Base-by-base conservation (phyloP, 495 filamentous ascomycete genomes). In the Neurospora tetraspora region DNA sequence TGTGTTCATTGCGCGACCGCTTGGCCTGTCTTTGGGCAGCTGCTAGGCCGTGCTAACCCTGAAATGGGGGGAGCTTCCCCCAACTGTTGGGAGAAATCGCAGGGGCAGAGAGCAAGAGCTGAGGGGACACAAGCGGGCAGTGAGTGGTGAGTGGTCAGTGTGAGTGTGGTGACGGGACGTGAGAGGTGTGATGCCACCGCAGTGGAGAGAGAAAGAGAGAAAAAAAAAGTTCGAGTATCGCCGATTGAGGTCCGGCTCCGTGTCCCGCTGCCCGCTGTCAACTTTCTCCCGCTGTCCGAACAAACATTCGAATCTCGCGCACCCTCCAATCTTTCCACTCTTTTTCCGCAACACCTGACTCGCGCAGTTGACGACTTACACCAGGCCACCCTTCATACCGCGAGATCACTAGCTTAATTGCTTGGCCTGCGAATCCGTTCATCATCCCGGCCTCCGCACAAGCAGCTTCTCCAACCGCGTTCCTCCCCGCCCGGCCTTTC, bases 241-340 rank as follows among this genome's bases (percentile, higher is more conserved):
- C 77, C 78, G 81, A 78, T 82, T 72, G 73, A 76, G 72, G 74
- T 73, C 75, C 77, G 74, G 77, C 76, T 74, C 76, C 72, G 27
- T 65, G 53, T 65, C 53, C 53, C 53, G 53, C 47, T 59, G 20
- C 47, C 47, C 20, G 53, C 31, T 65, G 27, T 36, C 53, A 31
- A 16, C 53, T 16, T 65, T 61, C 53, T 31, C n/a, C n/a, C n/a
- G n/a, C n/a, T n/a, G n/a, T n/a, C n/a, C n/a, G n/a, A n/a, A n/a
- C n/a, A 59, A 59, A 59, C 20, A 11, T 27, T 59, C 5, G 18
- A 45, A 47, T 47, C 47, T 31, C 47, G 47, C 47, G 47, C 20
- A 59, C 34, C 40, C 14, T 42, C 53, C 20, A 61, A 47, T 53
- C 45, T 65, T 65, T 65, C 53, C 53, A 65, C 53, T 65, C 53